These are phyloP conservation scores for Penicillium pancosmium DNA, from an alignment of 495 filamentous ascomycete genomes.

Conservation along the genomic window DNA sequence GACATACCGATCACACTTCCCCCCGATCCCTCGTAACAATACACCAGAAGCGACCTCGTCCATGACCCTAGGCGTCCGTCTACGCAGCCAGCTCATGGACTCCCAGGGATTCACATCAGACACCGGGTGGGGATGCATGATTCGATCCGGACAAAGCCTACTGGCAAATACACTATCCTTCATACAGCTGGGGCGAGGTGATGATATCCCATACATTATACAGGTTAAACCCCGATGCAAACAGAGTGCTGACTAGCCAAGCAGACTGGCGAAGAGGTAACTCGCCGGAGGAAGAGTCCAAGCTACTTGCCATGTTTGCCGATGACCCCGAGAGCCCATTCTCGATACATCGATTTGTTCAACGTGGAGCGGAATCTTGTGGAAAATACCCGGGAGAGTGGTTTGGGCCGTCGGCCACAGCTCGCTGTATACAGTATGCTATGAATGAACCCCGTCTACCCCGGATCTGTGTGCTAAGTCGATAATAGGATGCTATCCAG, in stretches of 20 bases:
- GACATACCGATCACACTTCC: conserved; percentile 90
- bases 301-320: conserved; percentile 81
- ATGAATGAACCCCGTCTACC: conserved; percentile 4
- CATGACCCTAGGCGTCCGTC: conserved; percentile 82
- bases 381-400: conserved; percentile 96
- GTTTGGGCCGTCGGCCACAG: conserved; percentile 98
- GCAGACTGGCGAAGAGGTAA: conserved; percentile 78
- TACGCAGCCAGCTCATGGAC: conserved; percentile 80
- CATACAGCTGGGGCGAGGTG: conserved; percentile 77
- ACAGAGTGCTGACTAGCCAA: conserved; percentile 25
- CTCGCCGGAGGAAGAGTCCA: conserved; percentile 62
- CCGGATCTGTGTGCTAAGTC: neutral
- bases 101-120: conserved; percentile 87
- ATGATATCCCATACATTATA: conserved; percentile 20
- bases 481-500: conserved; percentile 68
- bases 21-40: conserved; percentile 76
- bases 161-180: conserved; percentile 81
- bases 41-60: conserved; percentile 68
- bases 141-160: conserved; percentile 91
- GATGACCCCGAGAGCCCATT: conserved; percentile 86
- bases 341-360: conserved; percentile 93
- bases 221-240: neutral
- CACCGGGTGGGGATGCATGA: conserved; percentile 99
- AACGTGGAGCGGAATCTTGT: conserved; percentile 83
- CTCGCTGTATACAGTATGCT: conserved; percentile 89